phyloP scores from a whole-genome alignment of 2,329 filamentous ascomycete genomes.

The Curvularia sp. region DNA sequence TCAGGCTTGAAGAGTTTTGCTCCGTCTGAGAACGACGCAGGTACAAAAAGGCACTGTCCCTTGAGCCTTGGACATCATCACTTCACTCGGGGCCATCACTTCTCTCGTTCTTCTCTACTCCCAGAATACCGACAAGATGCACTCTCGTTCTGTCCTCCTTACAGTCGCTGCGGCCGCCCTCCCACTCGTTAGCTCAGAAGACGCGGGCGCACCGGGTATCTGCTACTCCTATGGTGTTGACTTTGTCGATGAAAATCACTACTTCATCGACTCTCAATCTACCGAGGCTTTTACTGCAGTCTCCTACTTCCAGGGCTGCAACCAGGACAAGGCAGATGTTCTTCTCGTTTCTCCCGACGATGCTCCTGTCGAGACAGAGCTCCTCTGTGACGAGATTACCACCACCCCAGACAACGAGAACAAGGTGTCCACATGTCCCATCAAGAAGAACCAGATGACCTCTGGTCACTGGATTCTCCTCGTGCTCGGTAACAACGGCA shows the following conservation, averaged over 20 bases:
- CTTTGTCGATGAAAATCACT: constrained; percentile 53
- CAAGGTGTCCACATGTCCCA: constrained; percentile 53
- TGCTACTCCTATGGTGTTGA: constrained; percentile 53
- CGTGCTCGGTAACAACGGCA: constrained; percentile 55
- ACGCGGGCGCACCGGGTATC: constrained; percentile 24
- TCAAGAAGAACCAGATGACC: constrained; percentile 53
- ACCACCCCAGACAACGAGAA: constrained; percentile 50
- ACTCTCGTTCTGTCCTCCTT: constrained; percentile 35
- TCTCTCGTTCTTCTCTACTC: constrained; percentile 12
- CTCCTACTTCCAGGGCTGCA: constrained; percentile 55
- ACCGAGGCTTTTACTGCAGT: constrained; percentile 53
- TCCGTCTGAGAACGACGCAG: constrained; percentile 11
- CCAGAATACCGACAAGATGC: constrained; percentile 22
- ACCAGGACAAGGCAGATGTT: constrained; percentile 51
- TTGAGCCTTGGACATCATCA: constrained; percentile 11
- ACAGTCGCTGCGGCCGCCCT: constrained; percentile 34
- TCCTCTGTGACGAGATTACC: constrained; percentile 51
- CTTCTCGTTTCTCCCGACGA: constrained; percentile 47
- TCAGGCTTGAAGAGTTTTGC: constrained; percentile 18
- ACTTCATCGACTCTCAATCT: constrained; percentile 56
- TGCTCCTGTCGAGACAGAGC: constrained; percentile 51
- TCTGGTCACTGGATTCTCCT: constrained; percentile 55
- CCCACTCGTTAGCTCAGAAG: constrained; percentile 32
- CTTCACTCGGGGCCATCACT: constrained; percentile 5
- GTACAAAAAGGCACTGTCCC: constrained; percentile 31